Evolutionary conservation across 176 grass and related monocot species (phyloP), one percentile per base, ranked within the genome.

Genomic region (Aechmea fasciata): DNA sequence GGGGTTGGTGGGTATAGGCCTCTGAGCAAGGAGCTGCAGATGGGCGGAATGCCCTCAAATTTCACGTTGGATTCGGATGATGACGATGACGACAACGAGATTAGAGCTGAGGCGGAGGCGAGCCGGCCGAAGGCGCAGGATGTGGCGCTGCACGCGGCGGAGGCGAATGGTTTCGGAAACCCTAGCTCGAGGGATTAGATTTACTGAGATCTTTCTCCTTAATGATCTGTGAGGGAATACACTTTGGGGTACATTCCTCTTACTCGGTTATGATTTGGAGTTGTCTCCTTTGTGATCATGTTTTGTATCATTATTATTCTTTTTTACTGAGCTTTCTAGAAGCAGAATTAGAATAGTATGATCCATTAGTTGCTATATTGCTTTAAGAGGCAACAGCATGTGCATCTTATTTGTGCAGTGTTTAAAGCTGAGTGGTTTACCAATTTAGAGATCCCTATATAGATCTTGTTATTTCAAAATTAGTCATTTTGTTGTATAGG

Each of bases 21-120:
- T 76, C 57, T 97, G 59, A 70, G 23, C 54, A 97, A 90, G 75
- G 94, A 97, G 71, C 54, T 97, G 5, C 84, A 87, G 77, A 97
- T 97, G 94, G 84, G 83, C 41, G 82, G 77, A 1, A 52, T 69
- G 47, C 20, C 62, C 13, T 89, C 86, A 0, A 83, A 50, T 71
- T 97, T 97, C 62, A 85, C 84, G 1, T 67, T 97, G 50, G 89
- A 88, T 81, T 93, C 84, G 0, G 89, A 90, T 23, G 89, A 97
- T 14, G 93, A 90, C 23, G 89, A 97, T 17, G 93, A 97, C n/a
- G 87, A 83, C 13, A 84, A 78, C 29, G 77, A 83, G 2, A 85
- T 79, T 47, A 69, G n/a, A 6, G 20, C 12, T 2, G 64, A 20
- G 1, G 76, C 67, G 5, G 79, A 49, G 69, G 29, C 65, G 3